These are phyloP conservation scores for Claviceps lovelessii DNA, from an alignment of 2,329 filamentous ascomycete genomes.

Conservation along the genomic window DNA sequence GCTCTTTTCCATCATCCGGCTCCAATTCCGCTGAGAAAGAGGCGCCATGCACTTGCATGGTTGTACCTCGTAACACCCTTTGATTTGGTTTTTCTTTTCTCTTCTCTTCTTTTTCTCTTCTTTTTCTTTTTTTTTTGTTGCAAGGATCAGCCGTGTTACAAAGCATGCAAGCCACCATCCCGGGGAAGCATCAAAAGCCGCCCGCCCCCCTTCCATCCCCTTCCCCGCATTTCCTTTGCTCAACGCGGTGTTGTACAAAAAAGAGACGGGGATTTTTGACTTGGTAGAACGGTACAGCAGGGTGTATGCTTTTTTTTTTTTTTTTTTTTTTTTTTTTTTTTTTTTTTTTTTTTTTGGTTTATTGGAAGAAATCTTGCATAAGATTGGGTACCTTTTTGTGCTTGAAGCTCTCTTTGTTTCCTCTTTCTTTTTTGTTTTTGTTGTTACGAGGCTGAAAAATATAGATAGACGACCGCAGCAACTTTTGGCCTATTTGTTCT, in stretches of 20 bases:
- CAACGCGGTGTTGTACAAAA: not conserved
- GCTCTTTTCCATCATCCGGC: slow-evolving; percentile 53
- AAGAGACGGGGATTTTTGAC: not conserved
- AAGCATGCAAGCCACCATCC: not conserved
- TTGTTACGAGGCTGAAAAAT: not conserved
- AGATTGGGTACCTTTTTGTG: not conserved
- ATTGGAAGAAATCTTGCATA: not conserved
- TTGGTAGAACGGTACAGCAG: not conserved
- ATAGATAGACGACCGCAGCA: not conserved
- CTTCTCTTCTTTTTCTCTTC: no score
- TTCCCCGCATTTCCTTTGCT: not conserved
- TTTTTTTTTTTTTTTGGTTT: no score
- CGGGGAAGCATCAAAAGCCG: not conserved
- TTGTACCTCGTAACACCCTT: not conserved
- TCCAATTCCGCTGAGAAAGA: slow-evolving; percentile 33
- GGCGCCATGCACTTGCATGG: not conserved
- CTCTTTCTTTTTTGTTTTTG: not conserved
- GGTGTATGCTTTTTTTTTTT: not conserved
- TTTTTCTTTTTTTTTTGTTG: no score
- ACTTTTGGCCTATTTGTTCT: not conserved
- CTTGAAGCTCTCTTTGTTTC: not conserved
- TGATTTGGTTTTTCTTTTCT: no score
- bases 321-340: not conserved
- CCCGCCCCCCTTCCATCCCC: no score
- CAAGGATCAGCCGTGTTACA: not conserved